Evolutionary conservation across 768 basidiomycete genomes (phyloP).

Genomic region (Amanita pallidorosea): DNA sequence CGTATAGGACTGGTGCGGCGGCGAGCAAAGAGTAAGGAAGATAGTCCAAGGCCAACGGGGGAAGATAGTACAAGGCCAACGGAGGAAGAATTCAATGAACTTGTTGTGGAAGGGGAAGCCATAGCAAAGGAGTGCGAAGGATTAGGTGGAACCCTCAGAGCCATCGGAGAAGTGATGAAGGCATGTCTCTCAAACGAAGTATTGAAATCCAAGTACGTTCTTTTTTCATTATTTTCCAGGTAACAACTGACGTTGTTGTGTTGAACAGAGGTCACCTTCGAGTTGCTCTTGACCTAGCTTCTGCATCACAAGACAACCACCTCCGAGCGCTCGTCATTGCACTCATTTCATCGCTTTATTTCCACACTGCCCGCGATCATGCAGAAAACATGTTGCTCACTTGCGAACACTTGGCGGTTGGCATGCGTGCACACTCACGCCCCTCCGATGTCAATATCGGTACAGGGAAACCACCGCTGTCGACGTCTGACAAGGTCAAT

Average conservation of each 20-base stretch:
- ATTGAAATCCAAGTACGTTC: slow-evolving; percentile 47
- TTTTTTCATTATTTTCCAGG: slow-evolving; percentile 1
- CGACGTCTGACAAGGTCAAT: slow-evolving; percentile 9
- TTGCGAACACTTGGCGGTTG: slow-evolving; percentile 61
- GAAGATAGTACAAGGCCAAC: not conserved
- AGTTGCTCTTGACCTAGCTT: slow-evolving; percentile 46
- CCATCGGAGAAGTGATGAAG: slow-evolving; percentile 43
- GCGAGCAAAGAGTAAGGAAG: not conserved
- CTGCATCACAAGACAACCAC: slow-evolving; percentile 56
- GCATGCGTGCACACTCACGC: slow-evolving; percentile 44
- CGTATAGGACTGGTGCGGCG: slow-evolving; percentile 16
- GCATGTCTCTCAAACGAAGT: slow-evolving; percentile 47
- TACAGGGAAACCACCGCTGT: not conserved
- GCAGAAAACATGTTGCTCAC: slow-evolving; percentile 56
- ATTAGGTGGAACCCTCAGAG: slow-evolving; percentile 42
- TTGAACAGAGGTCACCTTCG: slow-evolving; percentile 43
- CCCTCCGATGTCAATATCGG: not conserved
- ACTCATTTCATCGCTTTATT: slow-evolving; percentile 58
- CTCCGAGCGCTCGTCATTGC: slow-evolving; percentile 61
- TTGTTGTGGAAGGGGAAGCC: slow-evolving; percentile 21
- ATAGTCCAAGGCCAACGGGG: not conserved
- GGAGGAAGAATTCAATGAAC: slow-evolving; percentile 16
- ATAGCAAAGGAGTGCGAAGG: slow-evolving; percentile 35
- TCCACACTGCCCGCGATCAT: slow-evolving; percentile 61
- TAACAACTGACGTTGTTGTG: not conserved